Evolutionary conservation across 2,329 filamentous ascomycete genomes (phyloP).

Genomic region (Penicillium verrucosum): DNA sequence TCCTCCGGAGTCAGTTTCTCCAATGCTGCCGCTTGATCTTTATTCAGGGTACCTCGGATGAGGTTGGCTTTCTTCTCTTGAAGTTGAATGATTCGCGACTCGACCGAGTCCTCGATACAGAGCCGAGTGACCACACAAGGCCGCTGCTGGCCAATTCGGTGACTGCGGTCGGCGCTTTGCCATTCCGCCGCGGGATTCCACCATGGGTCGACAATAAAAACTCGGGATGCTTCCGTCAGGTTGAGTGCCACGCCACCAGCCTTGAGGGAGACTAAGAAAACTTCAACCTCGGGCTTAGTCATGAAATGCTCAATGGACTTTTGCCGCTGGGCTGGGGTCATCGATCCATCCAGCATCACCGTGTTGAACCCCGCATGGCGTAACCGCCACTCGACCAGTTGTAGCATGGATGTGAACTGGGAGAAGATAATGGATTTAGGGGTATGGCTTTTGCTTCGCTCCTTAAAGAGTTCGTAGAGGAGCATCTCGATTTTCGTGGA

Average conservation of each 20-base stretch:
- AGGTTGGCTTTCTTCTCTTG: constrained; percentile 99
- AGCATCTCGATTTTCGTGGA: constrained; percentile 98
- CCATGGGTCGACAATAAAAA: constrained; percentile 98
- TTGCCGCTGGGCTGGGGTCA: constrained; percentile 91
- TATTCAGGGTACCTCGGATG: constrained; percentile 96
- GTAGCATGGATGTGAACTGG: constrained; percentile 95
- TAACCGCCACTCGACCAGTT: constrained; percentile 94
- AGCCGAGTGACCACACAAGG: constrained; percentile 92
- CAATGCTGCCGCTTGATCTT: constrained; percentile 77
- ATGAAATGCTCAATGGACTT: constrained; percentile 95
- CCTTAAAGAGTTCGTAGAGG: constrained; percentile 87
- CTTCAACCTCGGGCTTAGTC: constrained; percentile 89
- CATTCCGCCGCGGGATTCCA: constrained; percentile 99
- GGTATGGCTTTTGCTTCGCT: constrained; percentile 87
- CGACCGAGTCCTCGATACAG: constrained; percentile 95
- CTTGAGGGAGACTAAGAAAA: constrained; percentile 93
- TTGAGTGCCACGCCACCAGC: constrained; percentile 95
- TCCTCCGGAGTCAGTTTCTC: constrained; percentile 87
- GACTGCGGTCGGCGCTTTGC: constrained; percentile 91
- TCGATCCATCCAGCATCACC: constrained; percentile 95
- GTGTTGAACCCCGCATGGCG: constrained; percentile 96
- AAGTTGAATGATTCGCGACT: constrained; percentile 89
- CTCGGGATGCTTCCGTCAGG: constrained; percentile 86
- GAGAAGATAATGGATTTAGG: constrained; percentile 98
- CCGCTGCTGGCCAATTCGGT: constrained; percentile 91